Evolutionary conservation across 2,329 filamentous ascomycete genomes (phyloP), one percentile per base, ranked within the genome.

Genomic region (Colletotrichum nymphaeae): DNA sequence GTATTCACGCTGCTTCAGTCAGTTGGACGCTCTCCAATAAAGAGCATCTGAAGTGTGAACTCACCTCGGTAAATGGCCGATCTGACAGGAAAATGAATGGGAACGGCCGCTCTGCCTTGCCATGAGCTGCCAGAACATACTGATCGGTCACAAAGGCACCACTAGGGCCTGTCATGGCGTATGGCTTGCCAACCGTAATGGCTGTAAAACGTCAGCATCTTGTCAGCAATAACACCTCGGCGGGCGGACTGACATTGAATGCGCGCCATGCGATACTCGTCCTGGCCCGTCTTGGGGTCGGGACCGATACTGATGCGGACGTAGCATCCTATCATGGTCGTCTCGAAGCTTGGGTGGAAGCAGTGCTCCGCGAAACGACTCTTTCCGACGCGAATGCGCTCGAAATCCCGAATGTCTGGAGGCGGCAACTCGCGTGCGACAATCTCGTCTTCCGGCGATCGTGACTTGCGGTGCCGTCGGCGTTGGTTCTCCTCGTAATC

Each of bases 1-100:
- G 83, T 94, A 94, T 81, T 99, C 97, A 64, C 88, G 85, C 89
- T 97, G 67, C 42, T 75, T 11, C 2, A 11, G 53, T 74, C 19
- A 66, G 42, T 57, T 42, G 26, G 19, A 9, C 14, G 52, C n/a
- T n/a, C 19, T 58, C 67, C 67, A 75, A 55, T 58, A 56, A 26
- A 42, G n/a, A 60, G 37, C 6, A 3, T 42, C 4, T 49, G 19
- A 68, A 1, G 11, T 35, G 37, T 12, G 16, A 59, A 81, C 87
- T 76, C 85, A 94, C 93, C 82, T 97, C 95, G n/a, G 93, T 94
- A 79, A 98, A 94, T 55, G 88, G 87, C 63, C 92, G 91, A 81
- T 98, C 95, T 0, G 97, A 98, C 80, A 96, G 95, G 75, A 93
- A 93, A 74, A 97, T 93, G 82, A 98, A 98, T 5, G 95, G 95